These are phyloP conservation scores for Globisporangium acanthophoron DNA, from an alignment of 352 stramenopile genomes.

Conservation along the genomic window DNA sequence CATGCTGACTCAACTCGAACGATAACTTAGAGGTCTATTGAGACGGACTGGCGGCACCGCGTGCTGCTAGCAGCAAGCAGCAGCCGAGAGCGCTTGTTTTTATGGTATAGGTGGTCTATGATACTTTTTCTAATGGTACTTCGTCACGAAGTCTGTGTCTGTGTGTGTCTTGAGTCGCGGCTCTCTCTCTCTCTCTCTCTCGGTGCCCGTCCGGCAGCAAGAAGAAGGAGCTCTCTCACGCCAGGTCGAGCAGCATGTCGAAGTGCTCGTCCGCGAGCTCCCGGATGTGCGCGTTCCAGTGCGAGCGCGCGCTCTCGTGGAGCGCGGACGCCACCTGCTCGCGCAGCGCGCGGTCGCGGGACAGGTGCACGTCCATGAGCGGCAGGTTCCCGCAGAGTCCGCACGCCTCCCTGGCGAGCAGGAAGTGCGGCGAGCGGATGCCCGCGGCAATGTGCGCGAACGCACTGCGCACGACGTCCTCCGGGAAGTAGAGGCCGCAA, in stretches of 20 bases:
- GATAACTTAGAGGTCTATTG: no score
- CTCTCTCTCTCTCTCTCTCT: neutral
- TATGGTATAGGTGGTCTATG: no score
- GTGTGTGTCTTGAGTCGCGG: neutral
- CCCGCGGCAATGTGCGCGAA: conserved; percentile 47
- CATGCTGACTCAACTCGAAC: no score
- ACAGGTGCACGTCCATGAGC: conserved; percentile 67
- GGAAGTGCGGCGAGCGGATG: conserved; percentile 65
- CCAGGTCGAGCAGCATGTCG: conserved; percentile 74
- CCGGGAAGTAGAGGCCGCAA: conserved; percentile 41
- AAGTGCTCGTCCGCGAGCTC: conserved; percentile 78
- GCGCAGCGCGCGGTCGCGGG: conserved; percentile 42
- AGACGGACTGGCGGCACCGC: no score
- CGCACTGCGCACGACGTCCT: conserved; percentile 35
- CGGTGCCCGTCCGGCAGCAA: neutral
- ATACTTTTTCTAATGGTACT: no score
- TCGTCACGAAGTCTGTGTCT: neutral
- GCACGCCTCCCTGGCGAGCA: conserved; percentile 69
- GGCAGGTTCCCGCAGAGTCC: conserved; percentile 54
- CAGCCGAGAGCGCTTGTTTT: no score
- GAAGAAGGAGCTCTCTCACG: conserved; percentile 17
- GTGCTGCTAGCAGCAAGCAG: no score
- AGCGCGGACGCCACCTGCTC: conserved; percentile 58
- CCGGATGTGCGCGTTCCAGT: conserved; percentile 79
- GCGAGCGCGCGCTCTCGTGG: conserved; percentile 51